Evolutionary conservation across 1,139 yeast species (phyloP), one percentile per base, ranked within the genome.

Genomic region (Pichia sp.): DNA sequence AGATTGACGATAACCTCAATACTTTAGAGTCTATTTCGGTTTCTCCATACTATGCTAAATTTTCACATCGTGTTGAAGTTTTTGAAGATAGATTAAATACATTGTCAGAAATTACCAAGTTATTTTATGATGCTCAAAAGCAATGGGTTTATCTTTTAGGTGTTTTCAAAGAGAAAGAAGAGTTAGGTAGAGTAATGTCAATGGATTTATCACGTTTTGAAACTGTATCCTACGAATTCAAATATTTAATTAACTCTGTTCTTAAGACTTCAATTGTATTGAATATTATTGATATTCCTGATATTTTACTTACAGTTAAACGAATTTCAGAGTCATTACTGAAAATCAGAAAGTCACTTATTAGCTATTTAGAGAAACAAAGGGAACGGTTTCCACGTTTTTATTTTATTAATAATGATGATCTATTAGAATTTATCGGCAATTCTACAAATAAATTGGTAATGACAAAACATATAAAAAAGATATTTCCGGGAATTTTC

Each of bases 361-460:
- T 84, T 2, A 95, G 87, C 18, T 93, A 84, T 64, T 73, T 91
- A 47, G 97, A 91, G 60, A 79, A 77, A 45, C 96, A 91, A 62
- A 72, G 98, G 58, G 85, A 80, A 47, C 58, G 76, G 2, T 91
- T 86, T 61, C 93, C 96, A 0, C 74, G 98, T 46, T 86, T 91
- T 55, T 90, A 85, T 61, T 91, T 93, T 63, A 72, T 93, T 42
- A 97, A 98, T 8, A 93, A 93, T 63, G 96, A 90, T 58, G 97
- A 91, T 64, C 71, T 93, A 42, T 70, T 93, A 42, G 96, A 89
- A 57, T 78, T 93, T 43, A 78, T 93, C 51, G 96, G 97, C 5
- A 77, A 83, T 53, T 73, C 83, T 0, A 69, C 68, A 10, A 79
- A 84, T 59, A 66, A 80, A 5, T 55, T 57, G 0, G 66, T 78